Percentiles rank a stretch among this genome's conserved stretches.
phyloP scores from a whole-genome alignment of 257 asterid genomes.

The Ajuga chamaepitys region DNA sequence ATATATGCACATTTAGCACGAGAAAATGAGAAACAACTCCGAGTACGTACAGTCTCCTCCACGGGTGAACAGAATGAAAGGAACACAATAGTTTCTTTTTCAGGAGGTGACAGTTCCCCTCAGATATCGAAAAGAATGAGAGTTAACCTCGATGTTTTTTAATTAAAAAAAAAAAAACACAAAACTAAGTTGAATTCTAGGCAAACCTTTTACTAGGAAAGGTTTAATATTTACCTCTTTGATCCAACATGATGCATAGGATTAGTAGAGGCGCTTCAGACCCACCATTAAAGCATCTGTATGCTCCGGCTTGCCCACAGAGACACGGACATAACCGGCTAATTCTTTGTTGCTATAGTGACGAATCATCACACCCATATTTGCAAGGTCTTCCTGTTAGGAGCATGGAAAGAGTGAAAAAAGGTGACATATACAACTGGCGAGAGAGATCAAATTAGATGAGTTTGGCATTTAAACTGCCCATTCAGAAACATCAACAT shows the following conservation, averaged over 20 bases:
- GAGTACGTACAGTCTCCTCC: not conserved
- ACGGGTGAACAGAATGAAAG: not conserved
- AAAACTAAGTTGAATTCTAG: not conserved
- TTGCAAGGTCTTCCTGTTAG: constrained; percentile 81
- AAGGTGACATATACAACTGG: too few species aligned
- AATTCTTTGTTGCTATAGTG: constrained; percentile 86
- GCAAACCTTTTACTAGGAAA: not conserved
- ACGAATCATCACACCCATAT: constrained; percentile 90
- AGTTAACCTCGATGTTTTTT: not conserved
- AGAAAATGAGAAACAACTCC: not conserved
- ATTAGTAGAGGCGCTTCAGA: constrained; percentile 41
- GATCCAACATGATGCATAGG: not conserved
- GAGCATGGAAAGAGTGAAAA: too few species aligned
- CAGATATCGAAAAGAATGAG: constrained; percentile 2
- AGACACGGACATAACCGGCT: constrained; percentile 78
- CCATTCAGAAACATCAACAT: too few species aligned
- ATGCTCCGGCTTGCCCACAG: constrained; percentile 95
- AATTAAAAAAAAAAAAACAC: not conserved
- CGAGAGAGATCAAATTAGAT: too few species aligned
- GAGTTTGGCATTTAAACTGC: too few species aligned
- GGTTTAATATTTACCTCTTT: not conserved
- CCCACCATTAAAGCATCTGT: constrained; percentile 68
- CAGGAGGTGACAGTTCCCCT: too few species aligned
- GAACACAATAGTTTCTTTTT: not conserved
- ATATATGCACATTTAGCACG: not conserved